These are phyloP conservation scores for Lizonia empirigonia DNA, from an alignment of 2,329 filamentous ascomycete species.

Conservation along the genomic window DNA sequence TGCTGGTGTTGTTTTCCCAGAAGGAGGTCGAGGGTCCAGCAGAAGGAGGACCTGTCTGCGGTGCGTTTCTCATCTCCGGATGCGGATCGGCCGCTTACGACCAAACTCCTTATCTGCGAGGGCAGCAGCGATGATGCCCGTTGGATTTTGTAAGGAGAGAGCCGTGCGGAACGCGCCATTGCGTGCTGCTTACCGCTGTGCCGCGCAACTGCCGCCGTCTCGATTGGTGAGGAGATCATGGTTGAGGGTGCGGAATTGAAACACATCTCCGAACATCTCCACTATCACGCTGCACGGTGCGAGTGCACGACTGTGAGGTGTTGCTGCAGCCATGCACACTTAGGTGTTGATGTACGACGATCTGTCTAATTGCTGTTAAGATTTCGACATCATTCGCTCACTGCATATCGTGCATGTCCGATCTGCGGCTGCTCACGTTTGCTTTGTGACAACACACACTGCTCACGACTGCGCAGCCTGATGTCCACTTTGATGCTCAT, in stretches of 20 bases:
- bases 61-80: conserved; percentile 11
- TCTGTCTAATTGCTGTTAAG: neutral
- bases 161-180: neutral
- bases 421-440: neutral
- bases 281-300: neutral
- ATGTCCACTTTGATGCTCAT: neutral
- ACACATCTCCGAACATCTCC: neutral
- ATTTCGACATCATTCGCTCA: neutral
- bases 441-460: neutral
- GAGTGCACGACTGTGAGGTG: neutral
- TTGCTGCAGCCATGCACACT: neutral
- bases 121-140: conserved; percentile 18
- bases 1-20: conserved; percentile 11
- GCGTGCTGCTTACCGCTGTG: conserved; percentile 8
- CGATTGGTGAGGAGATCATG: conserved; percentile 3
- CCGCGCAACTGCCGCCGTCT: neutral
- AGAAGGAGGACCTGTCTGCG: neutral
- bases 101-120: conserved; percentile 2
- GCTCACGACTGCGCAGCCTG: neutral
- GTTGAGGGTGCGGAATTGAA: neutral
- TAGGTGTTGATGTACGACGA: neutral
- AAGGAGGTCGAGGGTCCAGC: conserved; percentile 12
- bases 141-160: conserved; percentile 1
- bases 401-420: neutral
- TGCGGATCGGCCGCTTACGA: conserved; percentile 10